Conservation (phyloP, 306 rosid genomes). For the Cucurbita pepo region DNA sequence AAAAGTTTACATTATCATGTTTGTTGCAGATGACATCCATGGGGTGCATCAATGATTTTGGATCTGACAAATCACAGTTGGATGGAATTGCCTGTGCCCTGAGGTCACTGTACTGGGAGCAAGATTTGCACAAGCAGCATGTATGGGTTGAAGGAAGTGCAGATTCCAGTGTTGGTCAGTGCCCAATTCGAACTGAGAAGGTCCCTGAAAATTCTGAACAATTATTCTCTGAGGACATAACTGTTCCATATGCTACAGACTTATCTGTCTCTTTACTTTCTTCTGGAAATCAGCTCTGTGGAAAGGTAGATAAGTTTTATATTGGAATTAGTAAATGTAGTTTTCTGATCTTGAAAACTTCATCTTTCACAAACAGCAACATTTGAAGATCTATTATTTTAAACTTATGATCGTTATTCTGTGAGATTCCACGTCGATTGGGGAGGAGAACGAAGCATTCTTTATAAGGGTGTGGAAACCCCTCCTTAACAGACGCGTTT, state of each 20-base stretch:
- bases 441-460: too few relatives aligned
- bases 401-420: not conserved
- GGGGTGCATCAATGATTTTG: slow-evolving; percentile 39
- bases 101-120: slow-evolving; percentile 31
- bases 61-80: slow-evolving; percentile 29
- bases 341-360: not conserved
- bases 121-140: slow-evolving; percentile 26
- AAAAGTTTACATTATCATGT: slow-evolving; percentile 6
- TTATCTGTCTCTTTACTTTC: slow-evolving; percentile 7
- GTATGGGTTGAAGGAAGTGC: slow-evolving; percentile 17
- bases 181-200: slow-evolving; percentile 36
- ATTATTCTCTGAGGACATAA: slow-evolving; percentile 17
- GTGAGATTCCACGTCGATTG: too few relatives aligned
- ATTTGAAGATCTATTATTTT: not conserved
- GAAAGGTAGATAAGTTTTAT: slow-evolving; percentile 32
- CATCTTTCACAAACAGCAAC: not conserved
- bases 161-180: slow-evolving; percentile 29
- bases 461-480: too few relatives aligned
- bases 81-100: slow-evolving; percentile 28
- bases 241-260: slow-evolving; percentile 11
- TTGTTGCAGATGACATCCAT: slow-evolving; percentile 39
- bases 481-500: too few relatives aligned
- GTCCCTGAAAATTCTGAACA: slow-evolving; percentile 19
- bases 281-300: slow-evolving; percentile 17
- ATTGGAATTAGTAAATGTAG: not conserved